Evolutionary conservation across 164 flowering plant genomes (phyloP), one percentile per base, ranked within the genome.

Genomic region (Chimonanthus praecox): DNA sequence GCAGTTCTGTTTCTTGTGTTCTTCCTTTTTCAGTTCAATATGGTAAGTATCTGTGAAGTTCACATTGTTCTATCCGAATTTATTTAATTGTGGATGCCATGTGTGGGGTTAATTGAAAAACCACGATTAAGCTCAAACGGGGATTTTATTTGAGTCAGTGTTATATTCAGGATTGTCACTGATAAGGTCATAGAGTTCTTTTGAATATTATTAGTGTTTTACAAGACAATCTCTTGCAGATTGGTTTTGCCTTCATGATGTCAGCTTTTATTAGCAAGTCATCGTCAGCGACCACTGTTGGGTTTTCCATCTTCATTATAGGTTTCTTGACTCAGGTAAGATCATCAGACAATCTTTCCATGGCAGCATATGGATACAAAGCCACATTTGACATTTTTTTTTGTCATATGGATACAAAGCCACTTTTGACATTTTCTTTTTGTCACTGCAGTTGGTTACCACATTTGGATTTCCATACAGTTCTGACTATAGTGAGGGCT

Each of bases 11-110:
- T 91, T 83, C 81, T 96, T 64, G 45, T 91, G 43, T 94, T 94
- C 86, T 89, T 91, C 72, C 92, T 94, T 72, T 96, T 96, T 84
- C 94, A 96, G 75, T 76, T 94, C 67, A 92, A 91, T 77, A 96
- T 96, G 99, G 99, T 96, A 84, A 76, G 80, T 71, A 54, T 48
- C 58, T 66, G 49, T 73, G 10, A 6, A 68, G 33, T 33, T 18
- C 16, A 18, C 2, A 46, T 66, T 58, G 50, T 49, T 20, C 60
- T 73, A 45, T 58, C 49, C 63, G 20, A 20, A 58, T n/a, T 33
- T 21, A 4, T 75, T 62, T 1, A 33, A 33, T 64, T 43, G 9
- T 75, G 20, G 8, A 68, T 67, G 47, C 33, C 33, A 33, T 33
- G 33, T 33, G 60, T 54, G 60, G 60, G 60, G 33, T 48, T 68